Evolutionary conservation across 2,329 filamentous ascomycete species (phyloP).

Genomic region (Aspergillus pseudonomiae): DNA sequence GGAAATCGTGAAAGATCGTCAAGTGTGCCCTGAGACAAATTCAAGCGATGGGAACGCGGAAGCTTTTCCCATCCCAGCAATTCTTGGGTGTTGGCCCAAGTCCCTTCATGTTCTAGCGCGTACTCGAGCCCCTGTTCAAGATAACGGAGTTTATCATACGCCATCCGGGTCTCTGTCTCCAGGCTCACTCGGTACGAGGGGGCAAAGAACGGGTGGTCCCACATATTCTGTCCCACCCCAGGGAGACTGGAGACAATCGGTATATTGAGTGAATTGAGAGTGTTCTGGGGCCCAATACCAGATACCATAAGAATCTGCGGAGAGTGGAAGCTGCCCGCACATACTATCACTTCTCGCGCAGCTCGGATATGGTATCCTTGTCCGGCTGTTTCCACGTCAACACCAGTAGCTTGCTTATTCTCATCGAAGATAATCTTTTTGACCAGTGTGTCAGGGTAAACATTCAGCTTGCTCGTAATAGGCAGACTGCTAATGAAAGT

Average conservation of each 20-base stretch:
- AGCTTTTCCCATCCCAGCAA: conserved; percentile 18
- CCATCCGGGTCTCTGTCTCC: background rate
- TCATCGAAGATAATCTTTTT: background rate
- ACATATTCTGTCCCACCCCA: conserved; percentile 13
- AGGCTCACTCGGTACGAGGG: conserved; percentile 5
- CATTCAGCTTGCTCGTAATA: background rate
- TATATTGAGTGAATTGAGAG: conserved; percentile 4
- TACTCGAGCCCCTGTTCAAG: background rate
- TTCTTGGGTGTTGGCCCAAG: background rate
- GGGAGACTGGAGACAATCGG: background rate
- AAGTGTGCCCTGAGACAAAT: background rate
- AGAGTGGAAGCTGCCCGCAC: conserved; percentile 11
- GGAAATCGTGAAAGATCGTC: background rate
- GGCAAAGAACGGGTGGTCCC: conserved; percentile 11
- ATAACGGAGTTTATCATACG: background rate
- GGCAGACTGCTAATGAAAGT: conserved; percentile 1
- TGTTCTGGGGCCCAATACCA: conserved; percentile 20
- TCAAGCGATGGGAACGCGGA: background rate
- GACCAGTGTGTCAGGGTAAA: background rate
- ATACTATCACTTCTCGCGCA: conserved; percentile 9
- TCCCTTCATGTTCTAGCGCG: background rate
- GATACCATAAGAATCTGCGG: conserved; percentile 27
- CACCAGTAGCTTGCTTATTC: background rate
- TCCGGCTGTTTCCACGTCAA: background rate
- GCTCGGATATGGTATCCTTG: background rate